Evolutionary conservation across 2,329 filamentous ascomycete genomes (phyloP).

Genomic region (Drechslerella stenobrocha): DNA sequence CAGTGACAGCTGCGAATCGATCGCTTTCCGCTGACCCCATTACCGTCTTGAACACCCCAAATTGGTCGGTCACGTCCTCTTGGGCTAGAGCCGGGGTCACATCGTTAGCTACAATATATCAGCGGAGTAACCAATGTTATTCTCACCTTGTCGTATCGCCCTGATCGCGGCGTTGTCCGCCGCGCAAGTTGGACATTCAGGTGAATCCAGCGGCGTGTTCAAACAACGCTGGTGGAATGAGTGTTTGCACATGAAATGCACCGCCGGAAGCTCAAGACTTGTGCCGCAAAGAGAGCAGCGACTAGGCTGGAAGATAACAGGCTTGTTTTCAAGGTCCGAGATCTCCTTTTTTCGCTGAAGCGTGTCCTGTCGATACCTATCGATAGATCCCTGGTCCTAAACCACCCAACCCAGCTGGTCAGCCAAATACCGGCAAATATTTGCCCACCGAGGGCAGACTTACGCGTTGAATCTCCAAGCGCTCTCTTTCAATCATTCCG

Average conservation of each 20-base stretch:
- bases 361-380: constrained; percentile 82
- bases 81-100: constrained; percentile 62
- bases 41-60: constrained; percentile 85
- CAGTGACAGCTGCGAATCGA: constrained; percentile 84
- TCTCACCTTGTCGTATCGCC: constrained; percentile 68
- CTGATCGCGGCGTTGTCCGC: constrained; percentile 83
- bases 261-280: constrained; percentile 79
- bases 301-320: constrained; percentile 85
- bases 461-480: constrained; percentile 74
- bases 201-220: constrained; percentile 65
- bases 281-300: constrained; percentile 81
- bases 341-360: constrained; percentile 77
- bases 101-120: constrained; percentile 3
- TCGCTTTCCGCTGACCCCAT: constrained; percentile 72
- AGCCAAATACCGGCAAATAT: not conserved
- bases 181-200: constrained; percentile 85
- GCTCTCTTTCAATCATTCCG: constrained; percentile 83
- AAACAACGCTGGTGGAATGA: constrained; percentile 93
- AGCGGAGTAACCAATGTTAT: not conserved
- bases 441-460: constrained; percentile 38
- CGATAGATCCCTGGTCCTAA: constrained; percentile 59
- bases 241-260: constrained; percentile 97
- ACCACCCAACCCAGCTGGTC: not conserved
- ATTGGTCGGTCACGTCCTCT: constrained; percentile 79
- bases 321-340: constrained; percentile 73